Evolutionary conservation across 257 asterid genomes (phyloP), one percentile per base, ranked within the genome.

Genomic region (Plantago elongata): DNA sequence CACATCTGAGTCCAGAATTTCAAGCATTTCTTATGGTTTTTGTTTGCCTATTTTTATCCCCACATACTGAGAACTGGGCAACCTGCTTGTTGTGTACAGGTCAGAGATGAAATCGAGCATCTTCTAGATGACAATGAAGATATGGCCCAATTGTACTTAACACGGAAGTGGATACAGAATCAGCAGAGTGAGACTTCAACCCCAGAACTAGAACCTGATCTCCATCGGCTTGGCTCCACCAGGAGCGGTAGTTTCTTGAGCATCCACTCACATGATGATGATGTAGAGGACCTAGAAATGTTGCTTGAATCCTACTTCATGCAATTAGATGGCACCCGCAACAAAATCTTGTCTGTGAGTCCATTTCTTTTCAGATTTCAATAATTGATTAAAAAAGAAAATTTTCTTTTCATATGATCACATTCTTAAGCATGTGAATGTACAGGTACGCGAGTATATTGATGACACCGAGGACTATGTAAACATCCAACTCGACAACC

Each of bases 241-340:
- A 82, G 86, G 73, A 89, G 96, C 69, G 94, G 92, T 54, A 89
- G 95, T 70, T 63, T 89, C 59, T 77, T 77, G 54, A 82, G 95
- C 82, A 84, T 78, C 74, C 76, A 79, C 70, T 67, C 63, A 5
- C 74, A 89, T 69, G 88, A 79, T 63, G 51, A 79, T 57, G 95
- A 93, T 70, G 99, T 93, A 64, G 99, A 93, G 79, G 99, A 93
- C 81, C 79, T 89, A 9, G 97, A 93, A 72, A 93, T 93, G 99
- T 75, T 93, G 84, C 96, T 93, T 7, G 99, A 93, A 75, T 96
- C 99, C 68, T 93, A 93, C 73, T 93, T 93, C 81, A 79, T 84
- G 91, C 99, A 93, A 77, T 66, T 93, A 78, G 99, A 89, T 78
- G 97, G 97, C 66, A 93, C 93, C 52, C 97, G 95, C 30, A 93